These are phyloP conservation scores for Aspergillus taichungensis DNA, from an alignment of 495 filamentous ascomycete genomes.

Conservation along the genomic window DNA sequence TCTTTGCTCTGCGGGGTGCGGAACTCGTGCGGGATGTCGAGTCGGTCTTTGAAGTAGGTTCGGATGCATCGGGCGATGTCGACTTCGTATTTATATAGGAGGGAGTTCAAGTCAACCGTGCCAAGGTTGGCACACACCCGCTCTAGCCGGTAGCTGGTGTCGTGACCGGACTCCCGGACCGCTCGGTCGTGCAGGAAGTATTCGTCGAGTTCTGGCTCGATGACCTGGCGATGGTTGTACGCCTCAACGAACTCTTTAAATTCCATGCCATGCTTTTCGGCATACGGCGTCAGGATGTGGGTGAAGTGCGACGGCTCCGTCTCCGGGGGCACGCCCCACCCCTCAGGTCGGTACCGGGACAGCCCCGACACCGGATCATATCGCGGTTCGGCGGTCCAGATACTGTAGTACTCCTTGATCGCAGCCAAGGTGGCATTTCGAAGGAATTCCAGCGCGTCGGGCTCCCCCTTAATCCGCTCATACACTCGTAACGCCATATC, in stretches of 20 bases:
- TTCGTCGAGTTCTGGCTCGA: conserved; percentile 81
- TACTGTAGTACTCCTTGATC: conserved; percentile 91
- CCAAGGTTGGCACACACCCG: conserved; percentile 79
- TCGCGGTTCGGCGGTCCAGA: conserved; percentile 78
- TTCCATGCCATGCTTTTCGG: conserved; percentile 69
- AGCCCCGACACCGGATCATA: conserved; percentile 74
- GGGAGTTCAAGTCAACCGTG: conserved; percentile 87
- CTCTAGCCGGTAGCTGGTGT: conserved; percentile 89
- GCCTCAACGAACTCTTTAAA: conserved; percentile 76
- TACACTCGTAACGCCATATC: conserved; percentile 92
- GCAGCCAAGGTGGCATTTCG: conserved; percentile 71
- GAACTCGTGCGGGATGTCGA: conserved; percentile 73
- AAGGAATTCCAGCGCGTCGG: conserved; percentile 68
- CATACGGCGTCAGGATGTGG: conserved; percentile 79
- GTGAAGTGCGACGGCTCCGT: conserved; percentile 83
- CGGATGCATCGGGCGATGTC: conserved; percentile 84
- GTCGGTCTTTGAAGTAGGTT: conserved; percentile 66
- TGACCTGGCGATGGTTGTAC: conserved; percentile 70
- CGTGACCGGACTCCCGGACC: conserved; percentile 93
- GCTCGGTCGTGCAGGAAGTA: conserved; percentile 95
- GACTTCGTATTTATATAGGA: conserved; percentile 91
- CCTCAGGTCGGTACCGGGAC: conserved; percentile 79
- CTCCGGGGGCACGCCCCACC: conserved; percentile 88
- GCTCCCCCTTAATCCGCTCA: conserved; percentile 75
- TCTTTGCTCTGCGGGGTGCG: conserved; percentile 48